Evolutionary conservation across 2,329 filamentous ascomycete species (phyloP), one percentile per base, ranked within the genome.

Genomic region (Colletotrichum sp.): DNA sequence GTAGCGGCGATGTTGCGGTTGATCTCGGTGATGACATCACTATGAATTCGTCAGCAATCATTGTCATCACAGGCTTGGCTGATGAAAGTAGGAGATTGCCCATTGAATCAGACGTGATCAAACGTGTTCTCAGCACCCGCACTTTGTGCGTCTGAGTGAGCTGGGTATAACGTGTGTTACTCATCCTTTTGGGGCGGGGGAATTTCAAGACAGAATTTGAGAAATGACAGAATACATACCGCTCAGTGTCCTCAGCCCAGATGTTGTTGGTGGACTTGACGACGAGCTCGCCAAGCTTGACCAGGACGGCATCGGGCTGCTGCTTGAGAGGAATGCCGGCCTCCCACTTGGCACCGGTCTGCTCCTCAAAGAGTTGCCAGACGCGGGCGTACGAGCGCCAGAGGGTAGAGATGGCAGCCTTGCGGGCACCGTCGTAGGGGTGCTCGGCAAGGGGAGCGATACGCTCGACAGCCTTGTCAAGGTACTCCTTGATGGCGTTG

Each of bases 111-210:
- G 83, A 78, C 81, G 82, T 82, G 85, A 87, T 86, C 81, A 85
- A 78, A 85, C 85, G 95, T 89, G 87, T 98, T 97, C 93, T 93
- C 95, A 95, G 94, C 95, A 98, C 93, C 88, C 92, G 92, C 94
- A 92, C 87, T 88, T 91, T 88, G 88, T 91, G 95, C 93, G 93
- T 99, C 94, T 95, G 95, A 98, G 96, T 98, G 96, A 98, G 96
- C 96, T 98, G 96, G 96, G 96, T 96, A 92, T 96, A 96, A 96
- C 95, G 95, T 93, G 92, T 88, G 86, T 89, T 91, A 89, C 87
- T 98, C 96, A 98, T 98, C 96, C 95, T 93, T 82, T 86, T 18
- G 83, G 84, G 82, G 76, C 71, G 57, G 39, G 55, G 72, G 75
- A 77, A 72, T 15, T 77, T 75, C 77, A 74, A 73, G 72, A 68